Conservation (phyloP, 768 basidiomycete species). For the Hericium erinaceus region DNA sequence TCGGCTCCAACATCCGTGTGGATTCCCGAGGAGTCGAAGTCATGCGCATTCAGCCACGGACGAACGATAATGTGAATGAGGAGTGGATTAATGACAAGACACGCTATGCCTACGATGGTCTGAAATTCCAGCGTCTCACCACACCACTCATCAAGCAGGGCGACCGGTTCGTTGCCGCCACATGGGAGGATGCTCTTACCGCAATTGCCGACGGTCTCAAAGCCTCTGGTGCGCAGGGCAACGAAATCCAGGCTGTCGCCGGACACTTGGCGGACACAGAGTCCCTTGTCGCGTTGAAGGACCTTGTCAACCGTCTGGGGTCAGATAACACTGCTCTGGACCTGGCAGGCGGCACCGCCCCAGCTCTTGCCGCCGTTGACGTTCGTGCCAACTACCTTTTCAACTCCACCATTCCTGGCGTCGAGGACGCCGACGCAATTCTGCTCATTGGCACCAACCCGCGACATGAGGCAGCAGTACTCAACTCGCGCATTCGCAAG, state of each 20-base stretch:
- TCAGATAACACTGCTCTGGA: slow-evolving; percentile 91
- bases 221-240: slow-evolving; percentile 70
- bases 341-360: slow-evolving; percentile 51
- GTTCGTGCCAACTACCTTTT: slow-evolving; percentile 95
- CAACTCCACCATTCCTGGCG: slow-evolving; percentile 84
- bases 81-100: slow-evolving; percentile 99
- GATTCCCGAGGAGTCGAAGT: slow-evolving; percentile 94
- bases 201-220: slow-evolving; percentile 73
- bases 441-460: slow-evolving; percentile 95
- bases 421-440: slow-evolving; percentile 88
- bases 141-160: slow-evolving; percentile 84
- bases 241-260: slow-evolving; percentile 93
- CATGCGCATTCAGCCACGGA: slow-evolving; percentile 93
- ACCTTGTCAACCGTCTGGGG: slow-evolving; percentile 84
- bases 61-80: slow-evolving; percentile 97
- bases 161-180: slow-evolving; percentile 83
- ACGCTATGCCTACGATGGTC: slow-evolving; percentile 91
- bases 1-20: slow-evolving; percentile 94
- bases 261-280: slow-evolving; percentile 93
- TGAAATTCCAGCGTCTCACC: slow-evolving; percentile 91
- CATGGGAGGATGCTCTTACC: slow-evolving; percentile 85
- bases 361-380: slow-evolving; percentile 77
- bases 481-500: slow-evolving; percentile 95
- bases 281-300: slow-evolving; percentile 87
- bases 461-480: slow-evolving; percentile 91